Evolutionary conservation across 2,329 filamentous ascomycete genomes (phyloP), one percentile per base, ranked within the genome.

Genomic region (Corniculantispora saksenae): DNA sequence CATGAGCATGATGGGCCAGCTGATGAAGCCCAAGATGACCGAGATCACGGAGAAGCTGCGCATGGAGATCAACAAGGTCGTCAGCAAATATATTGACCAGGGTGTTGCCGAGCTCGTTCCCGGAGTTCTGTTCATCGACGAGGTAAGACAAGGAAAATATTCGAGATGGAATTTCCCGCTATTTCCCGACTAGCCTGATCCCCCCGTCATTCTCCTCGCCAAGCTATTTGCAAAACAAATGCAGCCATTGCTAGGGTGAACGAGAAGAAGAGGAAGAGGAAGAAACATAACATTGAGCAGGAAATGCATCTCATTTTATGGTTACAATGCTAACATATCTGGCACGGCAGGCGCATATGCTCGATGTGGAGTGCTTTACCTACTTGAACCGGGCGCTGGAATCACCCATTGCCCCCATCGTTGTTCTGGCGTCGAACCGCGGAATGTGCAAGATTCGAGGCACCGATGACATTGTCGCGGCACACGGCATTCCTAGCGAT

Each of bases 1-100:
- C 70, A 98, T 99, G 94, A 97, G 94, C 82, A 98, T 99, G 95
- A 98, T 99, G 94, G 95, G 95, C 73, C 95, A 99, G 80, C 82
- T 99, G 74, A 97, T 98, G 93, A 98, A 98, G 86, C 95, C 95
- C 67, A 96, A 96, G 83, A 97, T 97, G 89, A 99, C 95, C 7
- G 95, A 99, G 78, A 98, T 99, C 74, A 99, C 95, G 35, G 95
- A 99, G 80, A 99, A 99, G 83, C 83, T 99, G 74, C 88, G 95
- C 67, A 84, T 87, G 64, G 95, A 99, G 82, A 98, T 99, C 82
- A 97, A 99, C 87, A 98, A 98, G 82, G 94, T 99, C 35, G 95
- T 99, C 70, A 97, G 93, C 84, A 93, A 94, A 79, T 99, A 98
- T 80, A 99, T 99, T 71, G 95, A 98, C 76, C 94, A 98, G 81